Evolutionary conservation across 1,139 yeast genomes (phyloP), one percentile per base, ranked within the genome.

Genomic region (Hansenula sp.): DNA sequence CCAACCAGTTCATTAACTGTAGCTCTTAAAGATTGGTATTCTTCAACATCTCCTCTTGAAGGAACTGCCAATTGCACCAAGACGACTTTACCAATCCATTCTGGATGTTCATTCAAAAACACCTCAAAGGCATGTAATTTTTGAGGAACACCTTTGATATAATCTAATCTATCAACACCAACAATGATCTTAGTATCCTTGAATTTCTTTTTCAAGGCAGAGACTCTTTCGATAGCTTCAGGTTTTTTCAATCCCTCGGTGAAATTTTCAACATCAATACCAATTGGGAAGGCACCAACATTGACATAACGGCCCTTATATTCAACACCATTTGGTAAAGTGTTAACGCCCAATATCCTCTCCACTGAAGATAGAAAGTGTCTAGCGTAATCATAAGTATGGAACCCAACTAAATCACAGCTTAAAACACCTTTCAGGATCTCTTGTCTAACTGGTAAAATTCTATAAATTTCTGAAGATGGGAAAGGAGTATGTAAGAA

Each of bases 301-400:
- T 81, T 81, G 38, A 93, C 94, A 47, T 79, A 79, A 42, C 93
- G 72, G 28, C 90, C 89, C 42, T 81, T 72, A 61, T 77, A 89
- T 53, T 85, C 84, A 28, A 93, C 89, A 15, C 97, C 96, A 55
- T 91, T 93, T 6, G 99, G 99, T 47, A 88, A 72, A 0, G 97
- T 90, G 39, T 82, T 84, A 15, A 90, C 83, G 49, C 86, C 77
- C 43, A 94, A 76, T 29, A 93, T 86, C 48, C 96, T 74, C 47
- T 91, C 82, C n/a, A 93, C 96, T 1, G 96, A 83, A 18, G 96
- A 84, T 46, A 94, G 68, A 66, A 94, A 94, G 68, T 94, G 99
- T 57, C 99, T 78, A n/a, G 96, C 99, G 60, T 94, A 94, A 65
- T 94, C 99, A 65, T 94, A 94, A n/a, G 99, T 94, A 65, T 94